phyloP scores from a whole-genome alignment of 2,329 filamentous ascomycete genomes.

The Botryotinia calthae region DNA sequence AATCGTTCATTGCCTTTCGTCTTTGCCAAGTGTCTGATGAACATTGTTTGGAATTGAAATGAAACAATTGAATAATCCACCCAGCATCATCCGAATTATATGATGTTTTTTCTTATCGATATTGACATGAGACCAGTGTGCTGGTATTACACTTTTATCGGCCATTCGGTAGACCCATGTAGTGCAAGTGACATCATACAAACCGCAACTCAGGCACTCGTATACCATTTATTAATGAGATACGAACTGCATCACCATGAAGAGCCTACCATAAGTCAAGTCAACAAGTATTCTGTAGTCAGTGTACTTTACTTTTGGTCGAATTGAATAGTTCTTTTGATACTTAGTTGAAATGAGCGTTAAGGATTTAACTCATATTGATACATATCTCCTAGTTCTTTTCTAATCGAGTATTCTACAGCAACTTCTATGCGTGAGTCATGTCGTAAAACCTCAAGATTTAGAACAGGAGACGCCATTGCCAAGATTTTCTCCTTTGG shows the following conservation, averaged over 20 bases:
- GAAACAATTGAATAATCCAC: background rate
- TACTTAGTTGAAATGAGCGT: background rate
- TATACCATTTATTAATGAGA: background rate
- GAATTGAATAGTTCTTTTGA: background rate
- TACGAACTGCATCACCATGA: background rate
- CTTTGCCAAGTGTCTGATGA: background rate
- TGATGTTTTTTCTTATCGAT: background rate
- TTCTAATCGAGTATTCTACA: background rate
- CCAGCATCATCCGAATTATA: too few species aligned
- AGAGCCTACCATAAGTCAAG: background rate
- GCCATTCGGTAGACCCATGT: background rate
- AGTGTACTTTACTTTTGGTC: background rate
- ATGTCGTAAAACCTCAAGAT: background rate
- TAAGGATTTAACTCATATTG: background rate
- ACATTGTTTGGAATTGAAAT: too few species aligned
- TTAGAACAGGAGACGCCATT: background rate
- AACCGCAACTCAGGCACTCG: background rate
- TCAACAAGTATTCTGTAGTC: background rate
- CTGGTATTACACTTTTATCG: background rate
- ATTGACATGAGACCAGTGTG: background rate
- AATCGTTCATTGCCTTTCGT: background rate
- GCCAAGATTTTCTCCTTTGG: background rate
- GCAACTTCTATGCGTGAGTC: background rate
- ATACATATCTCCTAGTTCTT: background rate
- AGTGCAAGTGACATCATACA: background rate